Percentiles rank a stretch among this genome's conserved stretches.
phyloP scores from a whole-genome alignment of 108 stramenopile species.

The Parietichytrium sp. region DNA sequence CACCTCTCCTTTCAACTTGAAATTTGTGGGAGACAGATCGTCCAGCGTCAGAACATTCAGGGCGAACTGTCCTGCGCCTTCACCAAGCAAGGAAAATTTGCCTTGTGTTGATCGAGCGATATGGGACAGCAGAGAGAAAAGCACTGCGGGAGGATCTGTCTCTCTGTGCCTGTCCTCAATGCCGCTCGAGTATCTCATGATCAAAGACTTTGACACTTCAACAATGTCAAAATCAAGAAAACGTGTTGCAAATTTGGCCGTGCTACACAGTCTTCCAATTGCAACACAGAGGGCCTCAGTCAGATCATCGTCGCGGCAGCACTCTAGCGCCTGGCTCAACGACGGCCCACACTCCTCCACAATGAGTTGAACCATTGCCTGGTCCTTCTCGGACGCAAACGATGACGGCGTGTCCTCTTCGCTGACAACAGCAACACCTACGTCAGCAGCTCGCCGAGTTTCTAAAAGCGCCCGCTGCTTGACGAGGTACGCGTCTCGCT shows the following conservation, averaged over 20 bases:
- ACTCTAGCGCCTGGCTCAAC: background rate
- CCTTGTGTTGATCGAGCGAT: background rate
- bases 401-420: background rate
- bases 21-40: background rate
- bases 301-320: background rate
- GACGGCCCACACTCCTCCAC: background rate
- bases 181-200: no score
- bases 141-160: background rate
- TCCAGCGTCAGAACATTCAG: background rate
- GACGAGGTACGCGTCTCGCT: no score
- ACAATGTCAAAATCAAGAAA: background rate
- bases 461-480: background rate
- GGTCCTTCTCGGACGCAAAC: background rate
- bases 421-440: background rate
- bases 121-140: background rate
- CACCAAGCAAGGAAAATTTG: background rate
- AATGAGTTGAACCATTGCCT: no score
- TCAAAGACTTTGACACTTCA: background rate
- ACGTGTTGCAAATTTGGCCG: background rate
- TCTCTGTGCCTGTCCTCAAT: background rate
- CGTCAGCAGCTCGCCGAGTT: background rate
- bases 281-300: background rate
- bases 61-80: background rate
- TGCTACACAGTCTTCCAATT: background rate
- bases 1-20: background rate